These are phyloP conservation scores for Limnanthes douglasii DNA, from an alignment of 345 rosid species.

Conservation along the genomic window DNA sequence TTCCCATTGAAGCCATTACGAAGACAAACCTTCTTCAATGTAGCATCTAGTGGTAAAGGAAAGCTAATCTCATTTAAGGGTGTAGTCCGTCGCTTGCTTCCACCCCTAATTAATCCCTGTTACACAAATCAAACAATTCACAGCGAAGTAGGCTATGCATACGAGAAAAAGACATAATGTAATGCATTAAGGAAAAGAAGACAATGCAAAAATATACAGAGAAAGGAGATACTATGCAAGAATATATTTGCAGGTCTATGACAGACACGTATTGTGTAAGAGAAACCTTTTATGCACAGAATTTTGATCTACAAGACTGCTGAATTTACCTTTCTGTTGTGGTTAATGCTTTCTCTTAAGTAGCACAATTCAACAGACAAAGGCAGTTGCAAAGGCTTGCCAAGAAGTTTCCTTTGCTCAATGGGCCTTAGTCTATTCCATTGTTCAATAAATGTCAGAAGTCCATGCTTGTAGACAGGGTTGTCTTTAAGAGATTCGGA, in stretches of 20 bases:
- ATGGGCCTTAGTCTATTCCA: slow-evolving; percentile 76
- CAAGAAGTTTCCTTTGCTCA: slow-evolving; percentile 57
- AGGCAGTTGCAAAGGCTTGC: slow-evolving; percentile 88
- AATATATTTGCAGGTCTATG: too few relatives aligned
- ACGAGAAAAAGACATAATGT: too few relatives aligned
- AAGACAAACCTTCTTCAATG: slow-evolving; percentile 57
- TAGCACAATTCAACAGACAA: slow-evolving; percentile 65
- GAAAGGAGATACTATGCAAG: too few relatives aligned
- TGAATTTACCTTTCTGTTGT: slow-evolving; percentile 48
- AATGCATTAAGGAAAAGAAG: too few relatives aligned
- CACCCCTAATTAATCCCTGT: slow-evolving; percentile 85
- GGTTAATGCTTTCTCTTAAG: slow-evolving; percentile 69
- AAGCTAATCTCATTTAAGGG: slow-evolving; percentile 50
- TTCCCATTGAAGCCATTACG: slow-evolving; percentile 31
- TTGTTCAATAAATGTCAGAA: slow-evolving; percentile 40
- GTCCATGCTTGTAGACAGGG: slow-evolving; percentile 28
- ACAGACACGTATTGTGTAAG: slow-evolving; percentile 63
- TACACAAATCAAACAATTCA: too few relatives aligned
- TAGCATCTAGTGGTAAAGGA: slow-evolving; percentile 63
- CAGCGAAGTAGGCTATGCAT: too few relatives aligned
- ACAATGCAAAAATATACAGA: too few relatives aligned
- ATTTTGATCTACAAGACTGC: too few relatives aligned
- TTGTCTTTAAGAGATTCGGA: slow-evolving; percentile 17
- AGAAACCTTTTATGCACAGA: slow-evolving; percentile 57
- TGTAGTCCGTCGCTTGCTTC: slow-evolving; percentile 72